Percentiles rank a stretch among this genome's conserved stretches.
Evolutionary conservation across 345 rosid genomes (phyloP).

Genomic region (Euclidium syriacum): DNA sequence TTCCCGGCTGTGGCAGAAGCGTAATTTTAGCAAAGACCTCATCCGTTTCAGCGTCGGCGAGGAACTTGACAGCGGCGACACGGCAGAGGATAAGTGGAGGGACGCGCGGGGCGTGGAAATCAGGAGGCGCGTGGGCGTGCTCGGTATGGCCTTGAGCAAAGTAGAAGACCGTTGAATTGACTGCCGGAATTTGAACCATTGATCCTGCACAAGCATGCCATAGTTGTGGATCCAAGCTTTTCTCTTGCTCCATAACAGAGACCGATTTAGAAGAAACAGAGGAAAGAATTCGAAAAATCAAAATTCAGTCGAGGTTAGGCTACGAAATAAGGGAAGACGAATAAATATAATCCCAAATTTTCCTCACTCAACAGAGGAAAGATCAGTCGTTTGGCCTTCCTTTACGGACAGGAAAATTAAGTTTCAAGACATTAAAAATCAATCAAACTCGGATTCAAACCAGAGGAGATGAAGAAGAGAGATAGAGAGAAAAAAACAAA

Average conservation of each 20-base stretch:
- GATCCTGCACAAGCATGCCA: constrained; percentile 99
- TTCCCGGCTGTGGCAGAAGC: constrained; percentile 43
- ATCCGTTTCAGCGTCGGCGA: constrained; percentile 81
- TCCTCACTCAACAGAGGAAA: neutral
- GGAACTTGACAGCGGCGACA: constrained; percentile 56
- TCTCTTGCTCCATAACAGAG: constrained; percentile 37
- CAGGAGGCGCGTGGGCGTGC: constrained; percentile 54
- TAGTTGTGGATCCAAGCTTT: constrained; percentile 78
- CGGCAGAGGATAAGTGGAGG: constrained; percentile 62
- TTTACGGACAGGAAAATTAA: neutral
- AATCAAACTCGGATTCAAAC: neutral
- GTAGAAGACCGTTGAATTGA: constrained; percentile 67
- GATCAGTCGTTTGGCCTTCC: constrained; percentile 3
- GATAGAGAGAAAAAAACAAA: constrained; percentile 3
- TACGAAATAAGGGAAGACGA: neutral
- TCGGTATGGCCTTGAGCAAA: constrained; percentile 93
- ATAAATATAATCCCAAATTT: neutral
- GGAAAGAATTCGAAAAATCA: neutral
- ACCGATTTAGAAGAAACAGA: neutral
- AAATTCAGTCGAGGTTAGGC: neutral
- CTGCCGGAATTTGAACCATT: constrained; percentile 78
- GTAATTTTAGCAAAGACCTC: constrained; percentile 73
- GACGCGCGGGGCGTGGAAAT: constrained; percentile 49
- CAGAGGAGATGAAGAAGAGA: neutral
- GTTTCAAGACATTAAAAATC: constrained; percentile 4